phyloP scores from a whole-genome alignment of 2,329 filamentous ascomycete genomes.

The Plectosphaerella cucumerina region DNA sequence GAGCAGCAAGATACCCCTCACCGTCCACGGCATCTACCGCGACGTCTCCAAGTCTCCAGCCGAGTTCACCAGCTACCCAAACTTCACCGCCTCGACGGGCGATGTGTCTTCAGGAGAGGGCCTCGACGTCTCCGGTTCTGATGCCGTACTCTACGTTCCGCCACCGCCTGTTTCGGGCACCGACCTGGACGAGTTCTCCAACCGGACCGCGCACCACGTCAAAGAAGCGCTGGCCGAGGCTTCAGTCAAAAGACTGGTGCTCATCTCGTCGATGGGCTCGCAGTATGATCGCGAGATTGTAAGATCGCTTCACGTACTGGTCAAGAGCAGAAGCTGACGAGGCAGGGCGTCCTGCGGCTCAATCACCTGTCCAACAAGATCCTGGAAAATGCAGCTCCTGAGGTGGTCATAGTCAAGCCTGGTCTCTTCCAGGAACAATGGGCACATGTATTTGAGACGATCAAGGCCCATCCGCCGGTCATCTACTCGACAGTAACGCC shows the following conservation, averaged over 20 bases:
- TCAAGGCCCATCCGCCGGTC: constrained; percentile 14
- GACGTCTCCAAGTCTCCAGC: constrained; percentile 20
- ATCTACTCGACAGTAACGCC: constrained; percentile 23
- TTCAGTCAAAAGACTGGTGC: constrained; percentile 16
- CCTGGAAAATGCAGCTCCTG: constrained; percentile 13
- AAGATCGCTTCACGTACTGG: constrained; percentile 1
- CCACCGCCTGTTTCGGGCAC: constrained; percentile 21
- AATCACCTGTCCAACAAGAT: constrained; percentile 18
- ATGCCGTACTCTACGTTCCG: constrained; percentile 27
- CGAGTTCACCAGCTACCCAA: constrained; percentile 20
- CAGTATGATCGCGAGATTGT: constrained; percentile 24
- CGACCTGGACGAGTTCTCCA: constrained; percentile 18
- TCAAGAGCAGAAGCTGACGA: no score
- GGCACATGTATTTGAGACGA: constrained; percentile 8
- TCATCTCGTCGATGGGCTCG: constrained; percentile 23
- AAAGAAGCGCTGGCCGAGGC: constrained; percentile 15
- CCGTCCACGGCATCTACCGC: constrained; percentile 24
- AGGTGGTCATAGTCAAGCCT: constrained; percentile 17
- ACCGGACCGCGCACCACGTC: constrained; percentile 17
- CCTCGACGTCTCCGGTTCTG: constrained; percentile 22
- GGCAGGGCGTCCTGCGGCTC: constrained; percentile 20
- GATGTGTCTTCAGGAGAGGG: constrained; percentile 19
- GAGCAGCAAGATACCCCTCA: constrained; percentile 10
- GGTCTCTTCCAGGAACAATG: constrained; percentile 16
- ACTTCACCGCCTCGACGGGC: constrained; percentile 23